A percentile compares a stretch with the other conserved stretches of the same genome.
Conservation (phyloP, 176 grass and related monocot genomes). For the Echinochloa phyllopogon region DNA sequence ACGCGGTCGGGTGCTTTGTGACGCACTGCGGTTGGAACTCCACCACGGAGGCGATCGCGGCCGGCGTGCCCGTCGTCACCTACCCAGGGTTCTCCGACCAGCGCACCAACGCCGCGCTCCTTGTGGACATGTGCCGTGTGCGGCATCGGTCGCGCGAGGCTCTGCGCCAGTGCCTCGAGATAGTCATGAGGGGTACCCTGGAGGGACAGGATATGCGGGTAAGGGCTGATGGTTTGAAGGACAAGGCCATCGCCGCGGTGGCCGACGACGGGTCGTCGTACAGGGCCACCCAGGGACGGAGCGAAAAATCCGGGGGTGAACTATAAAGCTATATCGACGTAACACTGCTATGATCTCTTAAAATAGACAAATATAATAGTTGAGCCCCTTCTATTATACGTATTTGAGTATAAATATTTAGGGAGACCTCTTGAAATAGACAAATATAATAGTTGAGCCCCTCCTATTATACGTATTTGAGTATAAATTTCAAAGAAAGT, state of each 20-base stretch:
- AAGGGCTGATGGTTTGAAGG: constrained; percentile 37
- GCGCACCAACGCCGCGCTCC: constrained; percentile 33
- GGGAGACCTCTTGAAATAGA: no score
- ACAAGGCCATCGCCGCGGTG: constrained; percentile 33
- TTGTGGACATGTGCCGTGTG: constrained; percentile 42
- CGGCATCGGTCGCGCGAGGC: constrained; percentile 30
- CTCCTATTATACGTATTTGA: no score
- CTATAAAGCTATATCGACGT: no score
- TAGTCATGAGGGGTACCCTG: constrained; percentile 23
- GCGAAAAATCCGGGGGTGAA: no score
- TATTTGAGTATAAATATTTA: no score
- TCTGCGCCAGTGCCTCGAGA: constrained; percentile 39
- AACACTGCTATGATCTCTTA: no score
- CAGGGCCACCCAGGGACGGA: no score
- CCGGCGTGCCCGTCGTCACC: constrained; percentile 49
- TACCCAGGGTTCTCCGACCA: constrained; percentile 49
- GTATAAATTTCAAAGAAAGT: no score
- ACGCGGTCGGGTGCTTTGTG: constrained; percentile 52
- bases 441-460: no score
- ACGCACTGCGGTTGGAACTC: constrained; percentile 74
- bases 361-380: no score
- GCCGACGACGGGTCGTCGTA: constrained; percentile 43
- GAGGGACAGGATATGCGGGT: constrained; percentile 20
- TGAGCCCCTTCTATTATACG: no score
- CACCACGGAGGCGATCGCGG: constrained; percentile 44